Evolutionary conservation across 2,329 filamentous ascomycete genomes (phyloP), one percentile per base, ranked within the genome.

Genomic region (Scortechinia acanthostroma): DNA sequence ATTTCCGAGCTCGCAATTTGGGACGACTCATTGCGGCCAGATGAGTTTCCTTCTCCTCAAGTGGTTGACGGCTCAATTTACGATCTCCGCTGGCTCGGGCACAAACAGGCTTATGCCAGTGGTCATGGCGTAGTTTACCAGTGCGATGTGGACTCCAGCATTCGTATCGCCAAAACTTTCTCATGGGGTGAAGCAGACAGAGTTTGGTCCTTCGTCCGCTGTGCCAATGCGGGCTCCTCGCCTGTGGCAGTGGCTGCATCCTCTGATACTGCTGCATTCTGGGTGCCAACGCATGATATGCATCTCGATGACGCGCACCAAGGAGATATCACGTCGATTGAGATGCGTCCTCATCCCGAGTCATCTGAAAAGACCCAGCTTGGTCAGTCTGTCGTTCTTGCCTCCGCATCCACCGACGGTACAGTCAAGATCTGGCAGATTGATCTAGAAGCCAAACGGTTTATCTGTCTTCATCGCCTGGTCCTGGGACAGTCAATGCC

Each of bases 271-370:
- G 54, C 61, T 15, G 52, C 58, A 20, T 53, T 71, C 21, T 71
- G 67, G 67, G 55, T 70, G 23, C 68, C 67, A n/a, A 66, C 63
- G 4, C 64, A 67, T 46, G 60, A 66, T 37, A 58, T 69, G 16
- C 45, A 57, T 22, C 54, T 65, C 21, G 56, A 62, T 23, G 53
- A 57, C 28, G 61, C 63, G 4, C 67, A 71, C 47, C 58, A 62
- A 37, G 64, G 58, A 21, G 58, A 60, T 42, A 69, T 71, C 45
- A 70, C 67, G 1, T 59, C 61, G 2, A 60, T 70, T 43, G 63
- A 40, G 6, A 10, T 40, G 6, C 35, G 35, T 13, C 10, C 35
- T 10, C 10, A 40, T 13, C 20, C 35, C 6, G 10, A 6, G 17
- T 10, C 25, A 10, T 30, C 25, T 30, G 25, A n/a, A 30, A 30